These are phyloP conservation scores for Boletus tomentosulus DNA, from an alignment of 768 basidiomycete species.

Conservation along the genomic window DNA sequence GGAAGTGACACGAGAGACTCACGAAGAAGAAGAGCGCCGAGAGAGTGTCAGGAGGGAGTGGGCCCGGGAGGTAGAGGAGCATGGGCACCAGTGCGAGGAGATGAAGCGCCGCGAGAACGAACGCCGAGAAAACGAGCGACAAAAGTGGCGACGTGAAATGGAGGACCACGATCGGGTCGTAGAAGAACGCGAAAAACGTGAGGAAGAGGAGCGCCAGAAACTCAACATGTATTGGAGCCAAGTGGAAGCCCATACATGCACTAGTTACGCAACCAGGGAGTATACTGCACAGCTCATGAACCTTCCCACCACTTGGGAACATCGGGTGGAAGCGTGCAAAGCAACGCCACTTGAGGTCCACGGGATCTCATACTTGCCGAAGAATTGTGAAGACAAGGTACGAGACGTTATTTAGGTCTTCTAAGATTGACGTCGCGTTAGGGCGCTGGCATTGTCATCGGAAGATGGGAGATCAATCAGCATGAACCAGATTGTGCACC, in stretches of 20 bases:
- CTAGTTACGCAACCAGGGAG: slow-evolving; percentile 23
- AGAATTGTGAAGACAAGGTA: slow-evolving; percentile 21
- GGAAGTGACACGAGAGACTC: background rate
- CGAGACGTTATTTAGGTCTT: background rate
- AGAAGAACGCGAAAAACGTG: slow-evolving; percentile 14
- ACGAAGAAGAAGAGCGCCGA: slow-evolving; percentile 6
- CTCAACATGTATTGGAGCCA: slow-evolving; percentile 24
- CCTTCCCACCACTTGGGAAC: slow-evolving; percentile 19
- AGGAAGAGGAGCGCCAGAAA: slow-evolving; percentile 26
- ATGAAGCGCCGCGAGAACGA: slow-evolving; percentile 8
- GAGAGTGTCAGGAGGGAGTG: slow-evolving; percentile 1
- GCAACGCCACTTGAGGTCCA: slow-evolving; percentile 23
- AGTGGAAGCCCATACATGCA: slow-evolving; percentile 19
- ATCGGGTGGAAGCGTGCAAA: slow-evolving; percentile 25
- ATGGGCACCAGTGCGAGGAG: slow-evolving; percentile 9
- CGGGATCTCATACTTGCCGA: slow-evolving; percentile 15
- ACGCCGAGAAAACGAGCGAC: slow-evolving; percentile 6
- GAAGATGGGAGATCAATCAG: slow-evolving; percentile 25
- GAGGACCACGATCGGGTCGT: slow-evolving; percentile 15
- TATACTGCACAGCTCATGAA: slow-evolving; percentile 29
- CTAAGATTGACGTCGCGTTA: slow-evolving; percentile 1
- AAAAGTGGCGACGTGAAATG: slow-evolving; percentile 15
- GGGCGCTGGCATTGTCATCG: slow-evolving; percentile 19
- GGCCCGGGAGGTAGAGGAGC: slow-evolving; percentile 1
- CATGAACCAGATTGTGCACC: slow-evolving; percentile 28